A percentile compares a stretch with the other conserved stretches of the same genome.
phyloP scores from a whole-genome alignment of 2,329 filamentous ascomycete genomes.

The Pseudogymnoascus sp. region DNA sequence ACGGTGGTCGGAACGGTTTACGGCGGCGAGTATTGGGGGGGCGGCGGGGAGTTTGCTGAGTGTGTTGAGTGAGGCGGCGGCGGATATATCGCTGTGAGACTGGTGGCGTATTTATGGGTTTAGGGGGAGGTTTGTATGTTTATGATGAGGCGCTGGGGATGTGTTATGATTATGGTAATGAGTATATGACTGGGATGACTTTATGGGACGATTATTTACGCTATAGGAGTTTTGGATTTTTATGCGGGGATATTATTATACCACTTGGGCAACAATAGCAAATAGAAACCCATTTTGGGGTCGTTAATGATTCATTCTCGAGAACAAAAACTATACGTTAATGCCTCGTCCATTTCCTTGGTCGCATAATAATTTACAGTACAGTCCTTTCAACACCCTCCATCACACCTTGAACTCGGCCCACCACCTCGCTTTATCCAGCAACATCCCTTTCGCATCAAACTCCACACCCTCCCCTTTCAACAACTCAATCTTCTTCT shows the following conservation, averaged over 20 bases:
- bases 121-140: background rate
- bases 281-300: background rate
- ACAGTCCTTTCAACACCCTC: background rate
- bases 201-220: background rate
- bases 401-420: slow-evolving; percentile 29
- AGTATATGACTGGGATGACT: background rate
- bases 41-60: slow-evolving; percentile 50
- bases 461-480: slow-evolving; percentile 39
- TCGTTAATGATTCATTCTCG: slow-evolving; percentile 1
- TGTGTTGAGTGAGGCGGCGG: slow-evolving; percentile 49
- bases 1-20: slow-evolving; percentile 43
- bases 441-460: slow-evolving; percentile 34
- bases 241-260: slow-evolving; percentile 1
- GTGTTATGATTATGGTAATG: slow-evolving; percentile 6
- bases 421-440: slow-evolving; percentile 35
- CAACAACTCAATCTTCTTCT: slow-evolving; percentile 36
- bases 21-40: slow-evolving; percentile 50
- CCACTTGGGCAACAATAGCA: background rate
- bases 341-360: background rate
- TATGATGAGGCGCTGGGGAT: too few species aligned
- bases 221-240: background rate
- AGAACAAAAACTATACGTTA: background rate
- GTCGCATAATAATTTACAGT: background rate
- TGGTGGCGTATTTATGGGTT: background rate
- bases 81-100: slow-evolving; percentile 11